A percentile compares a stretch with the other conserved stretches of the same genome.
Evolutionary conservation across 768 basidiomycete genomes (phyloP).

Genomic region (Psilocybe subaeruginosa): DNA sequence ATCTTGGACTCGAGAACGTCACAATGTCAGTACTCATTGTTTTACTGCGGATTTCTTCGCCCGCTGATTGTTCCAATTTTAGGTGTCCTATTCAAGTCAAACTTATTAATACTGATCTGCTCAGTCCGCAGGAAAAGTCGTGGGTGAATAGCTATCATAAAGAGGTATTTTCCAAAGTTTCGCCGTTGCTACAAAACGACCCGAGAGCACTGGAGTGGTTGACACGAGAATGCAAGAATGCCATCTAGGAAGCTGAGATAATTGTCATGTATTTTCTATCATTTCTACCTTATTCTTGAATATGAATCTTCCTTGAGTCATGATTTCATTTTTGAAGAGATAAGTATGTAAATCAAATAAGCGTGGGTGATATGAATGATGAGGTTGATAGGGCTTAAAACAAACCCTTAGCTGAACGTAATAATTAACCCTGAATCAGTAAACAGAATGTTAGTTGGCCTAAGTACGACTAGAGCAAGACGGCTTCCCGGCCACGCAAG

Average conservation of each 20-base stretch:
- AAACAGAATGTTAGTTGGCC: neutral
- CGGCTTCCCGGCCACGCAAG: neutral
- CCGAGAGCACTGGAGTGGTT: constrained; percentile 64
- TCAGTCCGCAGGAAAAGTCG: constrained; percentile 64
- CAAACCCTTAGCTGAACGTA: too few species aligned
- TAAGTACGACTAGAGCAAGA: neutral
- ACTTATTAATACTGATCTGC: constrained; percentile 65
- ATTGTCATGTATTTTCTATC: too few species aligned
- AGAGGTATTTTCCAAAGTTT: constrained; percentile 73
- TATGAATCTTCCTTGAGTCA: too few species aligned
- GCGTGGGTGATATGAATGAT: too few species aligned
- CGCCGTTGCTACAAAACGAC: constrained; percentile 69
- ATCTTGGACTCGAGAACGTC: constrained; percentile 81
- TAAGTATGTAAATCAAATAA: too few species aligned
- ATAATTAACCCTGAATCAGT: too few species aligned
- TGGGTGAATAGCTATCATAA: constrained; percentile 90
- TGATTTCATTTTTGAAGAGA: too few species aligned
- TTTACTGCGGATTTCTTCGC: neutral
- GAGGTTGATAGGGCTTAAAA: too few species aligned
- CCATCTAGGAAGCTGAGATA: neutral
- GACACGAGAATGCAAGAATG: constrained; percentile 54
- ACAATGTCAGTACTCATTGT: constrained; percentile 68
- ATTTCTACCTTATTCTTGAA: too few species aligned
- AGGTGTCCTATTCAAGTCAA: constrained; percentile 90
- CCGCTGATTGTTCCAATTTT: constrained; percentile 19